Base-by-base conservation (phyloP, 441 rosid genomes). In the Brassica balearica region DNA sequence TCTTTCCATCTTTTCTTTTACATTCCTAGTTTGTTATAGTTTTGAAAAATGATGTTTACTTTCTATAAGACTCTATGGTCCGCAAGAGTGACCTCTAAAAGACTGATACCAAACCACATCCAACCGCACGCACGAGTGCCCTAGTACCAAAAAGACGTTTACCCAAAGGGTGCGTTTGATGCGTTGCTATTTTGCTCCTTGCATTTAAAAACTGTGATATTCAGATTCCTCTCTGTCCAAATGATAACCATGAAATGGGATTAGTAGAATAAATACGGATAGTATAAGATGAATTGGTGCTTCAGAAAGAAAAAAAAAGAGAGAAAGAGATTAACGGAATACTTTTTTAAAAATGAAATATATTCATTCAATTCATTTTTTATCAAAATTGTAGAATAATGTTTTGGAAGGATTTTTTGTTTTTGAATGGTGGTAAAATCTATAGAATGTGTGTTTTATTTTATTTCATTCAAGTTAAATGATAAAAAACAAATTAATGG, bases 71-170 rank as follows among this genome's bases (percentile, higher is more conserved):
- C 53, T 29, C 34, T 46, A 11, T 22, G 67, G 46, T 72, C 61
- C 48, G 51, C 29, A 63, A 27, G 8, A 43, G 55, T 63, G 46
- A 27, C 64, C 51, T 46, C 53, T 65, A 32, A 20, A 29, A 1
- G 65, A 74, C 56, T 74, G 38, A 56, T 66, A 56, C 72, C 65
- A 17, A 64, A 64, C 68, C 68, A 64, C 48, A 64, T 22, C 64
- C 63, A 73, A 36, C 69, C 10, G 51, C 51, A 9, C 51, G 4
- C 17, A 48, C 46, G 34, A 41, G 56, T 66, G 55, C 12, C 71
- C 3, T 4, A 12, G n/a, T 6, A 23, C 46, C 23, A 10, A 58
- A 74, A 74, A 46, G 66, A 74, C 22, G 7, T 11, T n/a, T 58
- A 67, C 67, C 79, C 8, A 75, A 25, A 23, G 11, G 68, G 19